Base-by-base conservation (phyloP, 2,329 filamentous ascomycete genomes). In the Neoscytalidium dimidiatum region DNA sequence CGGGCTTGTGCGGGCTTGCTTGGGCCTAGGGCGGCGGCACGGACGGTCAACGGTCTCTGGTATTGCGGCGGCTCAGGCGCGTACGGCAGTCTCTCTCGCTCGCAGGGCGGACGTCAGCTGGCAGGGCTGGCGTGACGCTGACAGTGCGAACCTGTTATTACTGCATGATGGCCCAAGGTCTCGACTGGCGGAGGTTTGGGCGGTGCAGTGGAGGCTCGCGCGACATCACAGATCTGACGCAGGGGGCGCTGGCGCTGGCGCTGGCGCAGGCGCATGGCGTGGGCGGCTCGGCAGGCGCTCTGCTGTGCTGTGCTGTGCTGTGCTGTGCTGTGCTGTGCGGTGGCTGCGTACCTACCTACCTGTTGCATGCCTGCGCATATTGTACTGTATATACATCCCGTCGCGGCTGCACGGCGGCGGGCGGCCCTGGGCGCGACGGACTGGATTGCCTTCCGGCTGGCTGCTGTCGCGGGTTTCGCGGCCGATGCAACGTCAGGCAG, bases 261-360 rank as follows among this genome's bases (percentile, higher is more conserved):
- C n/a, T n/a, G n/a, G n/a, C n/a, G n/a, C n/a, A n/a, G 17, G 43
- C 51, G 48, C 62, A 61, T 60, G 58, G 60, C 52, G 64, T 43
- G 14, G 60, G 64, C 63, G 66, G 67, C 68, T 69, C 65, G 67
- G 68, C 64, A 63, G 68, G 67, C 56, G n/a, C 64, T 66, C 21
- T 48, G 44, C 38, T 4, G 26, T 44, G 44, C 44, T 21, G n/a
- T n/a, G n/a, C n/a, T n/a, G n/a, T n/a, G n/a, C n/a, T n/a, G n/a
- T n/a, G n/a, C n/a, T n/a, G n/a, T n/a, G n/a, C n/a, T n/a, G n/a
- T n/a, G n/a, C n/a, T n/a, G n/a, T n/a, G n/a, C n/a, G n/a, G n/a
- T n/a, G n/a, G n/a, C n/a, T n/a, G n/a, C n/a, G n/a, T n/a, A n/a
- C n/a, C n/a, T n/a, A n/a, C n/a, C n/a, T n/a, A n/a, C n/a, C n/a